Evolutionary conservation across 495 filamentous ascomycete genomes (phyloP).

Genomic region (Penicillium desertorum): DNA sequence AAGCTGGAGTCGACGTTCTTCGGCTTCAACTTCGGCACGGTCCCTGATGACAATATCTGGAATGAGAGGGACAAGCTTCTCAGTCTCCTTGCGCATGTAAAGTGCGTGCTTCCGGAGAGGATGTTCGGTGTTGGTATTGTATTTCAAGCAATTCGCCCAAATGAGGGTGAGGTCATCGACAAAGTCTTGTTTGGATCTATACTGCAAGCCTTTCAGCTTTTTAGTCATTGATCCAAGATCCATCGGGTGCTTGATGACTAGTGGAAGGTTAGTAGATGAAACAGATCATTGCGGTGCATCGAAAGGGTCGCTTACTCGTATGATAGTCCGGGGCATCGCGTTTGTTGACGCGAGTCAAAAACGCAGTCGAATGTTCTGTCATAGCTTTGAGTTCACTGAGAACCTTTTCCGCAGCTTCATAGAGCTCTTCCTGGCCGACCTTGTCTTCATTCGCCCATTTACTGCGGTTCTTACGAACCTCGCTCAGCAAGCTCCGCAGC

Average conservation of each 20-base stretch:
- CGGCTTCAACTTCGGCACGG: conserved; percentile 92
- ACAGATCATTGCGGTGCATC: neutral
- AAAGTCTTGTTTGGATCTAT: conserved; percentile 94
- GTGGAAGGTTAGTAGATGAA: conserved; percentile 20
- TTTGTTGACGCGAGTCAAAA: conserved; percentile 90
- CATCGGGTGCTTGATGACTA: conserved; percentile 97
- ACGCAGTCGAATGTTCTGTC: conserved; percentile 93
- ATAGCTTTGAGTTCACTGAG: conserved; percentile 93
- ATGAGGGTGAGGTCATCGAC: conserved; percentile 91
- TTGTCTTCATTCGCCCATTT: conserved; percentile 99
- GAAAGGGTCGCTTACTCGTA: conserved; percentile 57
- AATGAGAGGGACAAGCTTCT: conserved; percentile 91
- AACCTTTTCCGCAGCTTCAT: conserved; percentile 94
- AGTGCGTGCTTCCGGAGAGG: conserved; percentile 89
- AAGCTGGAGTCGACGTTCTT: conserved; percentile 80
- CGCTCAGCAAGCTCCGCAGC: conserved; percentile 86
- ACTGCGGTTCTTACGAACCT: conserved; percentile 94
- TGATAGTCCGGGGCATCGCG: conserved; percentile 96
- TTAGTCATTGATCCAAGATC: conserved; percentile 98
- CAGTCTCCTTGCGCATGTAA: conserved; percentile 93
- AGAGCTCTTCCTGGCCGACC: conserved; percentile 94
- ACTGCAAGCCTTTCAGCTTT: conserved; percentile 82
- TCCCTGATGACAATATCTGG: conserved; percentile 88
- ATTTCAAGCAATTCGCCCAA: conserved; percentile 93
- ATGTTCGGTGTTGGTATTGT: conserved; percentile 87